Evolutionary conservation across 1,284 basidiomycete species (phyloP).

Genomic region (Cryptococcus sp.): DNA sequence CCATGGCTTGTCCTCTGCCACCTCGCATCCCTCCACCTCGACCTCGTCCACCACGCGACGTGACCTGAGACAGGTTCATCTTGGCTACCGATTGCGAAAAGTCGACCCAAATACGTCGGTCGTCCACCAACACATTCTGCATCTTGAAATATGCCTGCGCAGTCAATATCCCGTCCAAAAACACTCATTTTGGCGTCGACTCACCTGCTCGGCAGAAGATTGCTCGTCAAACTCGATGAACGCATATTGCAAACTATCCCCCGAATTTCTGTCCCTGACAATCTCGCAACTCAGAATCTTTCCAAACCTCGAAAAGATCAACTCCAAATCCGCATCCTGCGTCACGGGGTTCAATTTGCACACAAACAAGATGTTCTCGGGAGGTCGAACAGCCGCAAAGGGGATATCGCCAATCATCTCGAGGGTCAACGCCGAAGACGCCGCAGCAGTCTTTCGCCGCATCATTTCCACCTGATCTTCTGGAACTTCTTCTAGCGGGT

Average conservation of each 20-base stretch:
- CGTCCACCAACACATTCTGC: slow-evolving; percentile 99
- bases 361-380: slow-evolving; percentile 97
- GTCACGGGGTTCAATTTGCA: slow-evolving; percentile 98
- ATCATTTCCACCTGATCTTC: slow-evolving; percentile 76
- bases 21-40: slow-evolving; percentile 27
- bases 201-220: slow-evolving; percentile 85
- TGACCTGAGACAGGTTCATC: slow-evolving; percentile 49
- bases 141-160: slow-evolving; percentile 98
- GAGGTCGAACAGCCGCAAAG: slow-evolving; percentile 94
- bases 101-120: slow-evolving; percentile 94
- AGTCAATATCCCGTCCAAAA: too few species aligned
- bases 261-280: slow-evolving; percentile 89
- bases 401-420: slow-evolving; percentile 99
- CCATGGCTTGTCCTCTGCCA: slow-evolving; percentile 23
- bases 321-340: slow-evolving; percentile 88
- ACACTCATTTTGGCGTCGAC: slow-evolving; percentile 19
- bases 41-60: slow-evolving; percentile 24
- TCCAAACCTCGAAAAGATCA: slow-evolving; percentile 95
- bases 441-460: slow-evolving; percentile 76
- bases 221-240: slow-evolving; percentile 97
- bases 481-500: slow-evolving; percentile 56
- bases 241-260: slow-evolving; percentile 94
- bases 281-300: slow-evolving; percentile 95
- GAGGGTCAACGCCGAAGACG: slow-evolving; percentile 87
- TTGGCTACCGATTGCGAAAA: slow-evolving; percentile 86